phyloP scores from a whole-genome alignment of 2,329 filamentous ascomycete species.

The Diaporthe destruens region DNA sequence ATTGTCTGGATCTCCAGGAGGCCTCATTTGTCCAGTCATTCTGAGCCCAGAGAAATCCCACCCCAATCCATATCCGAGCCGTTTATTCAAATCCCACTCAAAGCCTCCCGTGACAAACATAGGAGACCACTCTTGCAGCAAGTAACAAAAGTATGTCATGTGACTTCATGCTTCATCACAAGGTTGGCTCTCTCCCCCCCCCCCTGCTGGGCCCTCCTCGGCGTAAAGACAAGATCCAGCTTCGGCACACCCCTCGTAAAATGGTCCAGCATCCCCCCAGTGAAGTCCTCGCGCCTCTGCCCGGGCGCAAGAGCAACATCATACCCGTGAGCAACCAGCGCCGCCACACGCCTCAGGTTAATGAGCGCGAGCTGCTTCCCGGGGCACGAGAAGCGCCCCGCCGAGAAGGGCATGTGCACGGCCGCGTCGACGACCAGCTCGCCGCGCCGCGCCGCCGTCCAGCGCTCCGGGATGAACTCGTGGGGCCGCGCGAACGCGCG shows the following conservation, averaged over 20 bases:
- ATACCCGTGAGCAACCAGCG: background rate
- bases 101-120: no score
- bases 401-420: background rate
- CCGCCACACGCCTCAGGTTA: background rate
- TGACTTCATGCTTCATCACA: no score
- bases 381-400: conserved; percentile 1
- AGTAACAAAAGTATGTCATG: background rate
- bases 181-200: no score
- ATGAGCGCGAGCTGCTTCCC: conserved; percentile 5
- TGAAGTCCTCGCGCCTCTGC: background rate
- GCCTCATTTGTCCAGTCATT: no score
- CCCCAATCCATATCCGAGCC: no score
- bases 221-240: conserved; percentile 5
- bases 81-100: no score
- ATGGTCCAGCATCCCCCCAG: background rate
- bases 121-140: no score
- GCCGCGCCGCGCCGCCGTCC: conserved; percentile 46
- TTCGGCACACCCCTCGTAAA: conserved; percentile 13
- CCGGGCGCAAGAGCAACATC: background rate
- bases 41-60: no score
- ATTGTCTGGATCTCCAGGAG: no score
- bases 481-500: conserved; percentile 42
- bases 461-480: conserved; percentile 52
- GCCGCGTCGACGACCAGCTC: background rate
- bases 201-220: background rate